Conservation (phyloP, 164 flowering plant species). For the Umbellularia californica region DNA sequence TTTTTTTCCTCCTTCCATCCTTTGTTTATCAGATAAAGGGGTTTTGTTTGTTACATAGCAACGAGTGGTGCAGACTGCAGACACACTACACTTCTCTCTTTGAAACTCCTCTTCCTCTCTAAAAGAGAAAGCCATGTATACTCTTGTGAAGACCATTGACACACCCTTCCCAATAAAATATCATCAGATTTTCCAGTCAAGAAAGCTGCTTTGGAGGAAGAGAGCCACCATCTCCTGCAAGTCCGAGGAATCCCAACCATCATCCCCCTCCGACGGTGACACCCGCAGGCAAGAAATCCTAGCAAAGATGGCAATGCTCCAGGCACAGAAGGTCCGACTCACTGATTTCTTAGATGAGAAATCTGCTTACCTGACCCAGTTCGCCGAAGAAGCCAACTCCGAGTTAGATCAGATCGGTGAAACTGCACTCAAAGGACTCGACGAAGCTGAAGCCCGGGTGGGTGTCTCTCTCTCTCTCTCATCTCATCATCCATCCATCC, state of each 20-base stretch:
- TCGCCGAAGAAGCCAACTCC: conserved; percentile 75
- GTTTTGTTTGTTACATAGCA: neutral
- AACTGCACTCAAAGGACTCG: conserved; percentile 64
- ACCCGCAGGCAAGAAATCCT: conserved; percentile 62
- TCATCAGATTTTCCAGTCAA: conserved; percentile 16
- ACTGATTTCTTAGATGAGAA: conserved; percentile 75
- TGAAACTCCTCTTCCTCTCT: neutral
- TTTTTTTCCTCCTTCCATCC: neutral
- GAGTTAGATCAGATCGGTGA: conserved; percentile 80
- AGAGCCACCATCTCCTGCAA: conserved; percentile 33
- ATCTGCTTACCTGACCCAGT: conserved; percentile 62
- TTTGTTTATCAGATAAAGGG: neutral
- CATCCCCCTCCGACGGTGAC: conserved; percentile 60
- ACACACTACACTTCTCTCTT: neutral
- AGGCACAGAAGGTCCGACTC: conserved; percentile 76
- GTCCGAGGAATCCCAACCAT: conserved; percentile 28
- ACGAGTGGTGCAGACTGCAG: too few species aligned
- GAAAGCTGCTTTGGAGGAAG: conserved; percentile 22
- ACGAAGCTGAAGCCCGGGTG: conserved; percentile 70
- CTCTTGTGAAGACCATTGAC: conserved; percentile 49
- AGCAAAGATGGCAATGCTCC: conserved; percentile 69
- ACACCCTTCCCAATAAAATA: conserved; percentile 37
- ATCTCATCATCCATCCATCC: too few species aligned
- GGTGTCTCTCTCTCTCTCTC: conserved; percentile 16
- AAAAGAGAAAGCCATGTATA: conserved; percentile 36